Evolutionary conservation across 768 basidiomycete genomes (phyloP).

Genomic region (Cystobasidium onofrii): DNA sequence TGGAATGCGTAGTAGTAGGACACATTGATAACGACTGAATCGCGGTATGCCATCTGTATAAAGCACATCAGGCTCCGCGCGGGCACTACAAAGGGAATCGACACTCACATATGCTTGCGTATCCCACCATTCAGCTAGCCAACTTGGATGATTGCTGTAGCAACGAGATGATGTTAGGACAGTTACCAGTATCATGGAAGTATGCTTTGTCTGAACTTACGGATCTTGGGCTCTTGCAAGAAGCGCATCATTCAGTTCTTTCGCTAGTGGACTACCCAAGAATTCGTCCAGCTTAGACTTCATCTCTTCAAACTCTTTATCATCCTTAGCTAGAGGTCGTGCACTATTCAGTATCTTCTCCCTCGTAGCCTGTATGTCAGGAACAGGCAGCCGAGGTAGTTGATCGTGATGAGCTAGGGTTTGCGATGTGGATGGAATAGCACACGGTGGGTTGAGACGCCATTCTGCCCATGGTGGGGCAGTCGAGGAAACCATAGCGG

Average conservation of each 20-base stretch:
- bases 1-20: conserved; percentile 33
- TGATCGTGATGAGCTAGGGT: conserved; percentile 22
- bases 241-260: conserved; percentile 24
- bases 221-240: conserved; percentile 5
- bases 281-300: conserved; percentile 19
- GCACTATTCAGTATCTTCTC: conserved; percentile 15
- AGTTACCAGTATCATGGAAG: not conserved
- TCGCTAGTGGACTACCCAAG: not conserved
- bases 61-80: too few relatives aligned
- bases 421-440: conserved; percentile 2
- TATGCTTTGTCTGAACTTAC: conserved; percentile 5
- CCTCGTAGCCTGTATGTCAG: conserved; percentile 17
- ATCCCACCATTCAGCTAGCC: conserved; percentile 33
- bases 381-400: conserved; percentile 27
- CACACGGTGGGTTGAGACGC: conserved; percentile 22
- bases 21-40: conserved; percentile 32
- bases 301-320: conserved; percentile 15
- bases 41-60: conserved; percentile 30
- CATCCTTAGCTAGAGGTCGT: conserved; percentile 22
- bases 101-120: conserved; percentile 9
- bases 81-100: not conserved
- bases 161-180: not conserved
- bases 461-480: conserved; percentile 31
- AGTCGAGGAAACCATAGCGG: conserved; percentile 8
- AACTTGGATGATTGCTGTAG: not conserved